Percentiles rank a stretch among this genome's conserved stretches.
phyloP scores from a whole-genome alignment of 2,329 filamentous ascomycete genomes.

The Cercospora canescens region DNA sequence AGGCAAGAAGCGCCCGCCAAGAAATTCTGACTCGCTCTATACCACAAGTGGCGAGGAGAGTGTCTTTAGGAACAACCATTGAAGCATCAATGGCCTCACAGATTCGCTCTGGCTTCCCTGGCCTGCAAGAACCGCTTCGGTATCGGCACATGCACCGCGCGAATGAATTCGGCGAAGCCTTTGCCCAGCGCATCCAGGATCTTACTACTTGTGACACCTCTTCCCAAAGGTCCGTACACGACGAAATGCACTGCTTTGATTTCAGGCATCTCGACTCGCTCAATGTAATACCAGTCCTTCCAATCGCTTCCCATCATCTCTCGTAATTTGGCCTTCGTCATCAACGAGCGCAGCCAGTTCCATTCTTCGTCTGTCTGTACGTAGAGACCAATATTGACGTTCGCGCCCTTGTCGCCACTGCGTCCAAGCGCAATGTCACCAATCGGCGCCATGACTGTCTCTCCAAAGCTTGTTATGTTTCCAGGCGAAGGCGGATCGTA shows the following conservation, averaged over 20 bases:
- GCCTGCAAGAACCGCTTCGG: slow-evolving; percentile 25
- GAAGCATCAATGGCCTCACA: not conserved
- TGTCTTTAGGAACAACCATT: not conserved
- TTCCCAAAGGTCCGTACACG: slow-evolving; percentile 26
- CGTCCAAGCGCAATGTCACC: slow-evolving; percentile 36
- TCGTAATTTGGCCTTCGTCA: slow-evolving; percentile 28
- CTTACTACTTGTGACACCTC: slow-evolving; percentile 28
- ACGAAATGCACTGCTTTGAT: slow-evolving; percentile 44
- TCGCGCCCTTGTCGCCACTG: slow-evolving; percentile 36
- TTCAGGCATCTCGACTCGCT: slow-evolving; percentile 41
- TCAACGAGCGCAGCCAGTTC: slow-evolving; percentile 32
- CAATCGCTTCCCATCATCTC: slow-evolving; percentile 34
- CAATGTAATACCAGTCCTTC: slow-evolving; percentile 33
- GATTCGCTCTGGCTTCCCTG: slow-evolving; percentile 6
- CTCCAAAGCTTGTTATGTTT: slow-evolving; percentile 36
- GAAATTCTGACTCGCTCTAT: not conserved
- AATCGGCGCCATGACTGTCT: slow-evolving; percentile 37
- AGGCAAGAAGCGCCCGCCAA: slow-evolving; percentile 2
- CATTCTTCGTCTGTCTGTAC: slow-evolving; percentile 36
- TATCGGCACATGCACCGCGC: slow-evolving; percentile 25
- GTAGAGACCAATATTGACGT: slow-evolving; percentile 40
- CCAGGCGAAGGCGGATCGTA: slow-evolving; percentile 36
- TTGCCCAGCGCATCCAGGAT: slow-evolving; percentile 29
- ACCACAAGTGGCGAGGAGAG: not conserved
- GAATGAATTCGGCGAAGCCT: slow-evolving; percentile 27